Evolutionary conservation across 2,329 filamentous ascomycete genomes (phyloP), one percentile per base, ranked within the genome.

Genomic region (Berkeleyomyces basicola): DNA sequence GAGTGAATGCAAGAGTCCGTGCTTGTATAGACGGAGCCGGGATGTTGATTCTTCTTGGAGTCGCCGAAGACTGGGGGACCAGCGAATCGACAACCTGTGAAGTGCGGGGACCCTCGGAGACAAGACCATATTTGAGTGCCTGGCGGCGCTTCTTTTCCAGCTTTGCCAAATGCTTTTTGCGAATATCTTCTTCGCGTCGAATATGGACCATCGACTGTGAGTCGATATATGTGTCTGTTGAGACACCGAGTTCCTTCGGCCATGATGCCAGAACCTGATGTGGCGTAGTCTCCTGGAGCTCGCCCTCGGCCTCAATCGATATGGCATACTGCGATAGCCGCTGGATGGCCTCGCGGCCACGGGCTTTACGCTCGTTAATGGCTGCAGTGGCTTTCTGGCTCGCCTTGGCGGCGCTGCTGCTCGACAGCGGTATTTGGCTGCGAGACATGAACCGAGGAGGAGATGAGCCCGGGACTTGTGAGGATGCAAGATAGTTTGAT

Each of bases 161-260:
- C 42, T 58, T 47, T 44, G 64, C 47, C 37, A 47, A 58, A 44
- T 55, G 62, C 58, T 63, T 66, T 14, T 62, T 49, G 16, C 43
- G 42, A 3, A 67, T 59, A 9, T 55, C 40, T n/a, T 59, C 51
- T 10, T 67, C 58, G 39, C 57, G 58, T 40, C 42, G 40, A 9
- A 58, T 44, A 4, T 59, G 47, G 36, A 51, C 40, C 16, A 51
- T 37, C 14, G 53, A 44, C 37, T 63, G 55, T 7, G 64, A 65
- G 14, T 75, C 76, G 2, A 74, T 64, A 61, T 77, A 77, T 47
- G 69, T 67, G 4, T 69, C 68, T 1, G 70, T 70, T 16, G 70
- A 68, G 2, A 71, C 67, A 16, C 73, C 75, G 6, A 71, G 71
- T 57, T 74, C 69, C 1, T 69, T 67, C 0, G 75, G 75, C 75